Base-by-base conservation (phyloP, 2,329 filamentous ascomycete genomes). In the Aspergillus oerlinghausenensis region DNA sequence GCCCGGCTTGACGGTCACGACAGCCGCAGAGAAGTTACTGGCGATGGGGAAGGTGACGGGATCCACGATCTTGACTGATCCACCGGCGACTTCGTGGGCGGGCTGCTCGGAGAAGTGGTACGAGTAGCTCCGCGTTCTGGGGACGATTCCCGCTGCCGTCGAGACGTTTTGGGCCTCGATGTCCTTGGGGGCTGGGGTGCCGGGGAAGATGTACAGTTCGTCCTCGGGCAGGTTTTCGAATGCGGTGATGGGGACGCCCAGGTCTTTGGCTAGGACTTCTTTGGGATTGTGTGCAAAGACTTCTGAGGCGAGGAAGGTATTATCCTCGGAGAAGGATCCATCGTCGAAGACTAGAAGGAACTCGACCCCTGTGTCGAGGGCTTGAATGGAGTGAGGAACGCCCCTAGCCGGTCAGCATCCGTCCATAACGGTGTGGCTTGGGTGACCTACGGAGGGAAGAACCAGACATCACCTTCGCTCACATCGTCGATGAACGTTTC, bases 191-290 rank as follows among this genome's bases (percentile, higher is more conserved):
- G 80, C 73, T 0, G 83, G 73, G 23, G 84, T 82, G 57, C 88
- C 88, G 64, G 88, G 82, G 78, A 92, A 92, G 69, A 92, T 92
- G 77, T 90, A 92, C 64, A 89, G 88, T 64, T 92, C 78, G 7
- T 79, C 76, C 51, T 83, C 72, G 3, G 88, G 88, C 10, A 90
- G 80, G 59, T 87, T 80, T 17, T 83, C 80, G 65, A 92, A 80
- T 7, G 76, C 77, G 2, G 74, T 71, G 35, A 80, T 66, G 29
- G 80, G 75, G 7, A 79, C 72, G 29, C 78, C 72, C 29, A 85
- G 74, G 62, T 85, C 77, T 69, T 85, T 85, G 28, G 82, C 77
- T 47, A 84, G 73, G 2, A 85, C 80, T 35, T 73, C 71, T 70
- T 72, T 74, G 0, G 71, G 71, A 2, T 69, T 69, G 23, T 73